Evolutionary conservation across 192 early-diverging fungal genomes (phyloP), one percentile per base, ranked within the genome.

Genomic region (Gonapodya prolifera): DNA sequence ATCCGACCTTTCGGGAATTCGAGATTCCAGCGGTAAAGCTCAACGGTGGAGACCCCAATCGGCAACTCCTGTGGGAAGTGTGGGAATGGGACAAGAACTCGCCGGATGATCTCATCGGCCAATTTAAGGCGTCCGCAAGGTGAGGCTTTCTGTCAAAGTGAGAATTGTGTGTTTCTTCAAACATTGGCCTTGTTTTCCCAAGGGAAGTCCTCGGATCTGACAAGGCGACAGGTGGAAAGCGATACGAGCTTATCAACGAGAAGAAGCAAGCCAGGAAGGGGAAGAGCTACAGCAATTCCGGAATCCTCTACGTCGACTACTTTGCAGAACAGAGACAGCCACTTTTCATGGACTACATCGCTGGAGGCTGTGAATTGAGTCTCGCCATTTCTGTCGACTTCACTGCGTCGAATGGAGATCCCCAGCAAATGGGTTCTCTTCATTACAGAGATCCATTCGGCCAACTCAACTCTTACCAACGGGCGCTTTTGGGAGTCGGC

Each of bases 371-470:
- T 0, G 75, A 83, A 28, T 45, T 89, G 32, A 78, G 79, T 30
- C 79, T 89, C 1, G 76, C 78, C 1, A 81, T 87, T 0, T 85
- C 87, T 1, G 81, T 89, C 70, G 87, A 89, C 69, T 88, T 89
- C 71, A 89, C 87, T 0, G 79, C 74, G 34, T 83, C 81, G 30
- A 89, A 89, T 36, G 87, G 45, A 0, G 82, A 86, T 69, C 88
- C 87, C 31, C 75, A 77, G 23, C 34, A 80, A 31, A 83, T 83
- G 0, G 79, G 82, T 0, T 84, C 83, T 18, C 82, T 89, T n/a
- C 87, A 89, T 71, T 89, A 77, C 76, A 82, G 75, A 34, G n/a
- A 69, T n/a, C 45, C 45, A n/a, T 75, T 16, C n/a, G 13, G 69
- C 69, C 78, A 78, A 23, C 76, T 31, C 2, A 89, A 89, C 75